Evolutionary conservation across 164 flowering plant species (phyloP), one percentile per base, ranked within the genome.

Genomic region (Macadamia integrifolia): DNA sequence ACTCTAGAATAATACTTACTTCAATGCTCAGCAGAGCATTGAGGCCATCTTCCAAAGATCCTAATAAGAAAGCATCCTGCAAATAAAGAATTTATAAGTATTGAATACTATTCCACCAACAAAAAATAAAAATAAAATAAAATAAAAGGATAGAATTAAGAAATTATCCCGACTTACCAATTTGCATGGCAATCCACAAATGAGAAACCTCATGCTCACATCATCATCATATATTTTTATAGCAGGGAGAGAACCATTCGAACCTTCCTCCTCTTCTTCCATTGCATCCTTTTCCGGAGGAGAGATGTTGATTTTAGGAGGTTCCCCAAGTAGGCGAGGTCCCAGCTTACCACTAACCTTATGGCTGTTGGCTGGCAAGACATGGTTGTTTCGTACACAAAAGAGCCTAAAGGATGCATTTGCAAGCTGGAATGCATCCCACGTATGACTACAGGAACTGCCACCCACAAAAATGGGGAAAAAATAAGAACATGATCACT

Each of bases 361-460:
- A 53, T 77, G 79, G 69, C 74, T 71, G 46, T 74, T 77, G 55
- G 79, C 58, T 69, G 84, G 77, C 59, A 77, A 71, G 61, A 68
- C 83, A 62, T 58, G 70, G 70, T 80, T 80, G 81, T 85, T 90
- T 44, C 82, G 73, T 11, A 80, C 74, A 76, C 94, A 92, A 75
- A 88, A 87, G 9, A 95, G 82, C 76, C 90, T 83, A 71, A 84
- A 90, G 60, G 98, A 92, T 61, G 99, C 97, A 66, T 81, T 78
- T 11, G 98, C 99, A 73, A 95, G 90, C 71, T 87, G 98, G 78
- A 95, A 95, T 15, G 91, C 90, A 81, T 95, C 99, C 96, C 99
- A 95, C 61, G 88, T 79, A 82, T 95, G 98, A 71, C 89, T 79
- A 28, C 84, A 80, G 4, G 99, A 88, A 79, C 99, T 95, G 86